Conservation (phyloP, 805 yeast genomes). For the Sugiyamaella marilandica region DNA sequence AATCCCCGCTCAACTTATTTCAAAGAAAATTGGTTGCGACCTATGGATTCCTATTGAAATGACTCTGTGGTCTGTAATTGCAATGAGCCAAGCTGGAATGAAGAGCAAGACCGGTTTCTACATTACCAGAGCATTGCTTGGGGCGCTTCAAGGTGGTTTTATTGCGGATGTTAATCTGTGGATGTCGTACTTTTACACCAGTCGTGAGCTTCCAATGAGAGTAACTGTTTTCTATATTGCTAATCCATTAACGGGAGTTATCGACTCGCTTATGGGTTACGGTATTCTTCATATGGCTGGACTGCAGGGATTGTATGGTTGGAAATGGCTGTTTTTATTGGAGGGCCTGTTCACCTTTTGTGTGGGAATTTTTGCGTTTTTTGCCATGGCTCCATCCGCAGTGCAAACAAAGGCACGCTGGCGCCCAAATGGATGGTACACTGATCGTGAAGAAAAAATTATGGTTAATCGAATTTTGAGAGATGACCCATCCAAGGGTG, state of each 20-base stretch:
- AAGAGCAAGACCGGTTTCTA: slow-evolving; percentile 40
- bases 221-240: slow-evolving; percentile 54
- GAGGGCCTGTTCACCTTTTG: slow-evolving; percentile 52
- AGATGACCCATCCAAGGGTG: slow-evolving; percentile 62
- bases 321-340: slow-evolving; percentile 60
- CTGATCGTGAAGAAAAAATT: slow-evolving; percentile 52
- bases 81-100: slow-evolving; percentile 46
- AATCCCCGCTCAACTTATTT: slow-evolving; percentile 59
- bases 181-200: slow-evolving; percentile 58
- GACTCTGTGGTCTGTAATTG: slow-evolving; percentile 50
- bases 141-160: slow-evolving; percentile 57
- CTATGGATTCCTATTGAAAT: slow-evolving; percentile 58
- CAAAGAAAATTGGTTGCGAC: slow-evolving; percentile 60
- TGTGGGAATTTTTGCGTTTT: slow-evolving; percentile 44
- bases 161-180: slow-evolving; percentile 56
- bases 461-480: slow-evolving; percentile 53
- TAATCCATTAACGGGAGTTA: slow-evolving; percentile 41
- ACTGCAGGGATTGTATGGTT: slow-evolving; percentile 40
- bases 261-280: slow-evolving; percentile 43
- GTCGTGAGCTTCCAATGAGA: slow-evolving; percentile 50
- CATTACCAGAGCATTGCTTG: slow-evolving; percentile 48
- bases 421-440: slow-evolving; percentile 47
- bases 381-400: slow-evolving; percentile 49
- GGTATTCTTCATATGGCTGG: slow-evolving; percentile 51
- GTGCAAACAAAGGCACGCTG: slow-evolving; percentile 44